Base-by-base conservation (phyloP, 768 basidiomycete species). In the Leccinum barrowsii region DNA sequence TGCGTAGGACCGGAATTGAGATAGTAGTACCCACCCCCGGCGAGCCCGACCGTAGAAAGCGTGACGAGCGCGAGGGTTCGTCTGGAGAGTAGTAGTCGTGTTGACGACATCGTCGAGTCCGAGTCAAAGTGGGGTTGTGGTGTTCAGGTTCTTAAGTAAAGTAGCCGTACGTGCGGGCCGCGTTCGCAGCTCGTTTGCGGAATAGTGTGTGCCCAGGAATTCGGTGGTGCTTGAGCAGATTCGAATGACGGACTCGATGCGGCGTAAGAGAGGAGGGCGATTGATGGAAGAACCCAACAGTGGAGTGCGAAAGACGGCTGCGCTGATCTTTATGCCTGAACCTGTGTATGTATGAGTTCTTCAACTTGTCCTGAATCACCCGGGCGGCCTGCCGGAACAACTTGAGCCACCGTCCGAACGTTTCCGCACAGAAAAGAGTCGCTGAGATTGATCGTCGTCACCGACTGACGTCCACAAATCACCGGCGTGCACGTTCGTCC, bases 1-100 rank as follows among this genome's bases (percentile, higher is more conserved):
- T 44, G 42, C 0, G 83, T 76, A 11, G 87, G 86, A 0, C 89
- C 87, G 3, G 89, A 89, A 67, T 86, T 88, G 56, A 91, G 79
- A 66, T 84, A 89, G 73, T 79, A 85, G 74, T 87, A 88, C 3
- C 86, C 83, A 12, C 82, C 80, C 5, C 82, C 86, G 7, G 80
- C 74, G 19, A 81, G 73, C 15, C 85, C 69, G 42, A 77, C 70
- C 8, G 85, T 81, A 3, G 85, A 81, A 22, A 80, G 82, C 0
- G 82, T 73, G 44, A 76, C 80, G 66, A 80, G 73, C 7, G 78
- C 81, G 19, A 90, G 72, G 0, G 82, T 80, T 42, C 82, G 77
- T 56, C 82, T 78, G 8, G 84, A 85, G 68, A 88, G 79, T 5
- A 87, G 53, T 8, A 59, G 37, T 47, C 67, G 60, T 32, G 62